Conservation (phyloP, 257 asterid genomes). For the Nicotiana noctiflora region DNA sequence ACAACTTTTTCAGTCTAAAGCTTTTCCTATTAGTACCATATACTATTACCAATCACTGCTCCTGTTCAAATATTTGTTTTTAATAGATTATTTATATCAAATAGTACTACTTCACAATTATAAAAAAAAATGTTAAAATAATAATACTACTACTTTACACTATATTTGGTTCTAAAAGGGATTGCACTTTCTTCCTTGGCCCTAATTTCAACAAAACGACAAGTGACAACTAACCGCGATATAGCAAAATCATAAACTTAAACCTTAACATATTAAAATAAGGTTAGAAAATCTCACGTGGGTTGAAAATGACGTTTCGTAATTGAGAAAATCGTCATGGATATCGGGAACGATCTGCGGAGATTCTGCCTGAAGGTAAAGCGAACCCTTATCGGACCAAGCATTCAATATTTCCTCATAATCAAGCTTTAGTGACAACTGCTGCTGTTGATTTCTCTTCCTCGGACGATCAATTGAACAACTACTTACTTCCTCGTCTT, state of each 20-base stretch:
- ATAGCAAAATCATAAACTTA: too few relatives aligned
- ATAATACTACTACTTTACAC: background rate
- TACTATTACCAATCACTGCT: background rate
- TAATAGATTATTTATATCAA: background rate
- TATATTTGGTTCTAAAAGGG: background rate
- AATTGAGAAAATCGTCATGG: constrained; percentile 25
- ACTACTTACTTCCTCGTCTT: constrained; percentile 90
- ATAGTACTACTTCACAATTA: background rate
- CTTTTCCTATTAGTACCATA: background rate
- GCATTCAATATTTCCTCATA: constrained; percentile 75
- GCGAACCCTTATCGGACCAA: constrained; percentile 79
- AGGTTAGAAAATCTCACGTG: constrained; percentile 28
- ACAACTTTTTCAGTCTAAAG: background rate
- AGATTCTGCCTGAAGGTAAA: constrained; percentile 39
- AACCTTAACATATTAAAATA: too few relatives aligned
- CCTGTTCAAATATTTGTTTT: background rate
- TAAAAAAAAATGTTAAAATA: too few relatives aligned
- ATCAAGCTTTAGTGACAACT: constrained; percentile 75
- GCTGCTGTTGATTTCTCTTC: constrained; percentile 11
- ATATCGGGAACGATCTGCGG: constrained; percentile 71
- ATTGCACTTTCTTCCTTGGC: background rate
- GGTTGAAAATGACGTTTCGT: constrained; percentile 5
- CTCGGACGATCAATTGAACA: constrained; percentile 37
- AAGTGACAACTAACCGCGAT: too few relatives aligned
- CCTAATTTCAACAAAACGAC: background rate